A percentile compares a stretch with the other conserved stretches of the same genome.
Evolutionary conservation across 2,329 filamentous ascomycete genomes (phyloP).

Genomic region (Sclerotinia spermophila): DNA sequence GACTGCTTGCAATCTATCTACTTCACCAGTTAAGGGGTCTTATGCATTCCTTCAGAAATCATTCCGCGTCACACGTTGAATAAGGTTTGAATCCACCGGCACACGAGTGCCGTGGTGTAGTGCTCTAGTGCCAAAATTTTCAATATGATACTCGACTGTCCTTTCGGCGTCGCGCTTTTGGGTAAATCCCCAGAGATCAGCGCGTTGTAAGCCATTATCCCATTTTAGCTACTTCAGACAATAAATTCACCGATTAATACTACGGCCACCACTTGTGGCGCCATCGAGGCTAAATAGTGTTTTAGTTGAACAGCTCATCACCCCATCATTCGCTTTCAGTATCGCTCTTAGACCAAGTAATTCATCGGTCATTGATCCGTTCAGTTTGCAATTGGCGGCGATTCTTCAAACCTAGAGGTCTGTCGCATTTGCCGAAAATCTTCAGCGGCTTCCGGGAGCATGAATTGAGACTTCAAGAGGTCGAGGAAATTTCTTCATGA

Average conservation of each 20-base stretch:
- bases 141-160: background rate
- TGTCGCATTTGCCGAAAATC: background rate
- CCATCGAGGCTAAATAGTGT: background rate
- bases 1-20: background rate
- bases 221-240: background rate
- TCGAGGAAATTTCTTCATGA: background rate
- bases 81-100: background rate
- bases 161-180: slow-evolving; percentile 7
- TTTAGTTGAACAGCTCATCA: background rate
- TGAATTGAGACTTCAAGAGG: background rate
- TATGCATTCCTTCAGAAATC: background rate
- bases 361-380: background rate
- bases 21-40: background rate
- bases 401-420: background rate
- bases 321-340: background rate
- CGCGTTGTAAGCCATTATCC: background rate
- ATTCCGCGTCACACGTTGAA: background rate
- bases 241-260: background rate
- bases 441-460: slow-evolving; percentile 12
- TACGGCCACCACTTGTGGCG: background rate
- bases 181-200: background rate
- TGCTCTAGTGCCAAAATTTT: background rate
- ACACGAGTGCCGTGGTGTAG: background rate
- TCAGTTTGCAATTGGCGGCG: background rate
- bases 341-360: background rate